Evolutionary conservation across 1,284 basidiomycete species (phyloP).

Genomic region (Boletus coffeatus): DNA sequence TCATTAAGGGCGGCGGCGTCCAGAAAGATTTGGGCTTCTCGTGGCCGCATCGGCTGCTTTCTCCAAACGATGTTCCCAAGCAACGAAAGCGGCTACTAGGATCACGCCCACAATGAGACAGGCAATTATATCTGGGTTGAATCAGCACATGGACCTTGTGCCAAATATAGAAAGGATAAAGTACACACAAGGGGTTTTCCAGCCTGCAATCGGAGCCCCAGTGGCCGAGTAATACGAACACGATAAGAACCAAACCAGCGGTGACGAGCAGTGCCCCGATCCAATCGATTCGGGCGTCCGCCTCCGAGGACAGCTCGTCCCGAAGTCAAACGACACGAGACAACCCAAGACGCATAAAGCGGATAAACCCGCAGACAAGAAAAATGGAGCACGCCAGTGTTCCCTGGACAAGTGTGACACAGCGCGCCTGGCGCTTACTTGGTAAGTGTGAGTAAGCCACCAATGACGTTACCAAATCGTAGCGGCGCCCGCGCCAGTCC

Average conservation of each 20-base stretch:
- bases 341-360: conserved; percentile 46
- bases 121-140: conserved; percentile 40
- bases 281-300: conserved; percentile 74
- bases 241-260: conserved; percentile 68
- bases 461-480: conserved; percentile 55
- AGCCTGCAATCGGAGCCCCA: conserved; percentile 60
- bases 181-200: conserved; percentile 66
- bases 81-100: conserved; percentile 49
- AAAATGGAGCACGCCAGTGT: conserved; percentile 62
- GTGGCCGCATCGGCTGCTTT: conserved; percentile 18
- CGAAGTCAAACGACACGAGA: conserved; percentile 45
- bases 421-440: conserved; percentile 10
- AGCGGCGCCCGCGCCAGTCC: conserved; percentile 35
- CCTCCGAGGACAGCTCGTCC: conserved; percentile 41
- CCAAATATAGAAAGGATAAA: neutral
- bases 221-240: conserved; percentile 69
- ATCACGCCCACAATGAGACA: conserved; percentile 54
- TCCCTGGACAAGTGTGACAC: conserved; percentile 23
- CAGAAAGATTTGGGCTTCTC: conserved; percentile 29
- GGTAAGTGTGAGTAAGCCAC: conserved; percentile 67
- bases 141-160: conserved; percentile 3
- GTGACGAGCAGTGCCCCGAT: conserved; percentile 74
- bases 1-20: conserved; percentile 59
- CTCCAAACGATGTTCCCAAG: conserved; percentile 59
- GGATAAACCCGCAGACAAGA: conserved; percentile 49